phyloP scores from a whole-genome alignment of 2,329 filamentous ascomycete genomes.

The Kalaharituber pfeilii region DNA sequence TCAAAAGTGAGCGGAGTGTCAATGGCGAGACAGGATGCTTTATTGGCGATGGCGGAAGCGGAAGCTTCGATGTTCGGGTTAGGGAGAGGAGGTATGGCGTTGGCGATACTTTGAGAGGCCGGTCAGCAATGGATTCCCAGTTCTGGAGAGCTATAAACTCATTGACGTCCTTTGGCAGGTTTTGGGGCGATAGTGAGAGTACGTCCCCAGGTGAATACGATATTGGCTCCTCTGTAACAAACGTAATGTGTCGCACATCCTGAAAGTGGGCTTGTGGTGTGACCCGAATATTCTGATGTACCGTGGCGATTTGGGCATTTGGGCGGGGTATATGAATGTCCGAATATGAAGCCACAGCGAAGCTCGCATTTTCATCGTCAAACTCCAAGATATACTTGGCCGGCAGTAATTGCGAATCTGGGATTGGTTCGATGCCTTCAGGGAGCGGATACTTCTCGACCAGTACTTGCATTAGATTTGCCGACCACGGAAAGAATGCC shows the following conservation, averaged over 20 bases:
- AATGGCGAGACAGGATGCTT: constrained; percentile 26
- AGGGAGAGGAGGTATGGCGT: constrained; percentile 14
- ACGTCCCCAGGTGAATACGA: constrained; percentile 58
- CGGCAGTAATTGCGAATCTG: constrained; percentile 54
- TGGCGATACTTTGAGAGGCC: constrained; percentile 35
- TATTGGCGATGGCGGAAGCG: constrained; percentile 25
- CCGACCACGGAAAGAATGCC: constrained; percentile 60
- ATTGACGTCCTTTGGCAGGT: constrained; percentile 66
- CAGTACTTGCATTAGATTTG: constrained; percentile 48
- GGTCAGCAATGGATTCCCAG: constrained; percentile 59
- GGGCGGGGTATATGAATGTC: constrained; percentile 11
- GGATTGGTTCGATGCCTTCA: constrained; percentile 48
- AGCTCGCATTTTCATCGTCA: not conserved
- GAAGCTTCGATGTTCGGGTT: constrained; percentile 9
- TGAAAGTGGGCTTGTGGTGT: constrained; percentile 74
- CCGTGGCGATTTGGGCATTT: constrained; percentile 30
- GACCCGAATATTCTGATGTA: constrained; percentile 51
- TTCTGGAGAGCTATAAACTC: constrained; percentile 59
- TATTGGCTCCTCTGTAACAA: constrained; percentile 33
- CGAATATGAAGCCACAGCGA: not conserved
- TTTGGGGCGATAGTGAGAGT: constrained; percentile 69
- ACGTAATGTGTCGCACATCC: constrained; percentile 66
- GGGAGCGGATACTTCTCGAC: constrained; percentile 52
- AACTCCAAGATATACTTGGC: constrained; percentile 39
- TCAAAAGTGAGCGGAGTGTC: constrained; percentile 60